A percentile compares a stretch with the other conserved stretches of the same genome.
These are phyloP conservation scores for Scenedesmus sp. DNA, from an alignment of 163 green algal species.

Conservation along the genomic window DNA sequence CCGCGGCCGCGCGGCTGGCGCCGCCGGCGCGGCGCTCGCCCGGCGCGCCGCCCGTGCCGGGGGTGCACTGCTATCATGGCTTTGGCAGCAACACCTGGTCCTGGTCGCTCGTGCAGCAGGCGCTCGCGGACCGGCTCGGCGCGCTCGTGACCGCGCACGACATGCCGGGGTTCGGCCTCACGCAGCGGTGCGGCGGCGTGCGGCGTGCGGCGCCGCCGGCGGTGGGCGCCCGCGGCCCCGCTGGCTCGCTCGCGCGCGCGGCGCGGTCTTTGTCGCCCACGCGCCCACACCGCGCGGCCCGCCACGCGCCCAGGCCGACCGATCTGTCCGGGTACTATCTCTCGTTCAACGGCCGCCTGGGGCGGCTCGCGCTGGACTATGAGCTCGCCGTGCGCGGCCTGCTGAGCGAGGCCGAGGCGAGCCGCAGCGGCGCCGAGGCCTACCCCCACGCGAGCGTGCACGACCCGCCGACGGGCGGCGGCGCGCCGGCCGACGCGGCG, in stretches of 20 bases:
- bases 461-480: background rate
- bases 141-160: constrained; percentile 82
- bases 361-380: constrained; percentile 67
- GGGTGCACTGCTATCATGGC: constrained; percentile 84
- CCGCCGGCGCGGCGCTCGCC: background rate
- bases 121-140: constrained; percentile 58
- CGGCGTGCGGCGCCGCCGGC: too few species aligned
- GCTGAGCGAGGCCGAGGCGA: constrained; percentile 6
- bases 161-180: constrained; percentile 90
- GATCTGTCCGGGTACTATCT: constrained; percentile 70
- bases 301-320: constrained; percentile 46
- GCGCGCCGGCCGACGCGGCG: background rate
- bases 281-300: too few species aligned
- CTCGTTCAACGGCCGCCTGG: constrained; percentile 75
- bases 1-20: constrained; percentile 7
- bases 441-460: background rate
- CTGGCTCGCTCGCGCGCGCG: too few species aligned
- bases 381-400: constrained; percentile 59
- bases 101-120: constrained; percentile 72
- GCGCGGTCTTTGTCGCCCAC: too few species aligned
- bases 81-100: constrained; percentile 89
- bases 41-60: background rate
- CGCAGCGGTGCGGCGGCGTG: constrained; percentile 67
- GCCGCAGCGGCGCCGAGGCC: background rate
- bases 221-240: too few species aligned